Percentiles rank a stretch among this genome's conserved stretches.
These are phyloP conservation scores for Tulasnella sp. DNA, from an alignment of 768 basidiomycete species.

Conservation along the genomic window DNA sequence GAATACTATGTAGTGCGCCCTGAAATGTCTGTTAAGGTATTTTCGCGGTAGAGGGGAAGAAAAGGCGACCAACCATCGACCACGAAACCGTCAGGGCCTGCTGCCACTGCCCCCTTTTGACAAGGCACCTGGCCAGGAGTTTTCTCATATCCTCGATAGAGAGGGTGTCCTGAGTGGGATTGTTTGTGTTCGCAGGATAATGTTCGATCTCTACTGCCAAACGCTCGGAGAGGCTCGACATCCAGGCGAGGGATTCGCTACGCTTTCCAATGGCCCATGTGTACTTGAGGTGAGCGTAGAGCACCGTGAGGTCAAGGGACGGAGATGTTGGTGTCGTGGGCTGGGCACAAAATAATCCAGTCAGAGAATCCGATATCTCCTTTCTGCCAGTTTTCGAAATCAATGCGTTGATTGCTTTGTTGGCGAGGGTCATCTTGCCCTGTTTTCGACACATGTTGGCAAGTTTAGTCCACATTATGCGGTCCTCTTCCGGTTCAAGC, in stretches of 20 bases:
- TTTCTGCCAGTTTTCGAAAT: conserved; percentile 34
- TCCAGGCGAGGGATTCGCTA: conserved; percentile 68
- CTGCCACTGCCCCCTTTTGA: conserved; percentile 96
- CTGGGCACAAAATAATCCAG: not conserved
- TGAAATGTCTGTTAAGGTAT: conserved; percentile 24
- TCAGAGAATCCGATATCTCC: conserved; percentile 19
- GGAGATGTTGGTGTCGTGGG: conserved; percentile 12
- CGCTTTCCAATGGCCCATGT: conserved; percentile 83
- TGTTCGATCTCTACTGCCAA: conserved; percentile 47
- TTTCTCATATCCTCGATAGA: conserved; percentile 46
- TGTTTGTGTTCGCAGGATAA: conserved; percentile 44
- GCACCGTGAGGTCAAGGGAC: conserved; percentile 88
- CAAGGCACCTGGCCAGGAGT: conserved; percentile 89
- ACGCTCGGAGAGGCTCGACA: conserved; percentile 70
- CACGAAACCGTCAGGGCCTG: conserved; percentile 64
- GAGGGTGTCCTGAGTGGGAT: conserved; percentile 38
- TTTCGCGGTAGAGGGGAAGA: not conserved
- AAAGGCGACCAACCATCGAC: conserved; percentile 44
- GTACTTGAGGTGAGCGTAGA: conserved; percentile 91
- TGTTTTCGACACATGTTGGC: conserved; percentile 94
- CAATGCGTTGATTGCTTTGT: conserved; percentile 91
- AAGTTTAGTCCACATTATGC: conserved; percentile 98
- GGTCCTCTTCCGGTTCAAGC: conserved; percentile 84
- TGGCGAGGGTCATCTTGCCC: conserved; percentile 86
- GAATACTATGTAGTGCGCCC: conserved; percentile 70